Conservation (phyloP, 2,329 filamentous ascomycete species). For the Alternaria dauci region DNA sequence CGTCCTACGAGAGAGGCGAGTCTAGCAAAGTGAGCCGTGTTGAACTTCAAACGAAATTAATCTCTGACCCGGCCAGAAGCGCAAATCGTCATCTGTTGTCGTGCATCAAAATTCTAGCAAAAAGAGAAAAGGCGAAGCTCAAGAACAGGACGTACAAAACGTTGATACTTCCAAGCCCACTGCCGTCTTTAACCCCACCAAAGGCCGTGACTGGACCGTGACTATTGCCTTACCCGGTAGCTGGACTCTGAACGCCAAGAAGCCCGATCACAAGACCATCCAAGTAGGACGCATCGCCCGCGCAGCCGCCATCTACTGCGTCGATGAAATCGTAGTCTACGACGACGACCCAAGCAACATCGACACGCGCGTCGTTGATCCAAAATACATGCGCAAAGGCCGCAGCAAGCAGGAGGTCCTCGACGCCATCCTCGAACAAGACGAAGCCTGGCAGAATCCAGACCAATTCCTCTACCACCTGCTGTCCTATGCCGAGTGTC, state of each 20-base stretch:
- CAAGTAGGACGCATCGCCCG: slow-evolving; percentile 80
- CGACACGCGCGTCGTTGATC: slow-evolving; percentile 31
- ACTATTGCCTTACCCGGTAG: slow-evolving; percentile 82
- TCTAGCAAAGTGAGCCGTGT: slow-evolving; percentile 17
- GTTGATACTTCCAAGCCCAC: slow-evolving; percentile 71
- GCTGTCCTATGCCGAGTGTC: slow-evolving; percentile 82
- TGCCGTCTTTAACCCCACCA: slow-evolving; percentile 71
- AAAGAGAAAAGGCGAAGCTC: slow-evolving; percentile 24
- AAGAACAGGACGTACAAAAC: slow-evolving; percentile 19
- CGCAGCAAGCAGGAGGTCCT: slow-evolving; percentile 55
- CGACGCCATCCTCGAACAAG: slow-evolving; percentile 49
- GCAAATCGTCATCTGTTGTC: slow-evolving; percentile 32
- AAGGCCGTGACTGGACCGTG: slow-evolving; percentile 74
- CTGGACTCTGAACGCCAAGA: slow-evolving; percentile 69
- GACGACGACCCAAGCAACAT: slow-evolving; percentile 68
- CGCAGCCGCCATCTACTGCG: slow-evolving; percentile 80
- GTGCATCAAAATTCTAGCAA: slow-evolving; percentile 29
- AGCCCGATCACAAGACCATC: slow-evolving; percentile 77
- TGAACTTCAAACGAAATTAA: too few species aligned
- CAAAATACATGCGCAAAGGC: slow-evolving; percentile 30
- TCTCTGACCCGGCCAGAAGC: slow-evolving; percentile 27
- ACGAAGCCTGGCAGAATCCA: slow-evolving; percentile 71
- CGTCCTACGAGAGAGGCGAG: slow-evolving; percentile 1
- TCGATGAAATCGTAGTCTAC: slow-evolving; percentile 86
- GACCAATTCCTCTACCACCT: slow-evolving; percentile 82